Conservation (phyloP, 139 green algal genomes). For the Auxenochlorella pyrenoidosa region DNA sequence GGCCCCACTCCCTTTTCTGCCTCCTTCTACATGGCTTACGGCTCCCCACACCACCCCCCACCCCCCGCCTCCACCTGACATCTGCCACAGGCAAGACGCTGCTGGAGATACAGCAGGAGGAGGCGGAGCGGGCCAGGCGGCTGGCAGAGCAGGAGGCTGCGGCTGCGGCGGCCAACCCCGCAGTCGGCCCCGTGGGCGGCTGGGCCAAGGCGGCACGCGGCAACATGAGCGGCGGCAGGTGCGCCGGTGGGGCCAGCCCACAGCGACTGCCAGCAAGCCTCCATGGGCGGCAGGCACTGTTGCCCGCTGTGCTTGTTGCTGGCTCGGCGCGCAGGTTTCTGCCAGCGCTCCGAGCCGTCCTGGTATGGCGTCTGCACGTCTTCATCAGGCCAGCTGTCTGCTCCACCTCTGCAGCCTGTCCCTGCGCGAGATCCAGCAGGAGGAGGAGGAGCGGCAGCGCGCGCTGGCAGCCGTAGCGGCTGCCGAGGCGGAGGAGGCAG, state of each 20-base stretch:
- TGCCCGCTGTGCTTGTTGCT: not conserved
- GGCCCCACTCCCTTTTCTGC: not conserved
- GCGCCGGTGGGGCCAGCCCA: not conserved
- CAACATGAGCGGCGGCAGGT: not conserved
- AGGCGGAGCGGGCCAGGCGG: constrained; percentile 59
- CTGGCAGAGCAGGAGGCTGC: constrained; percentile 42
- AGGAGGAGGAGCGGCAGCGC: constrained; percentile 35
- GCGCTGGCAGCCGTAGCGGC: not conserved
- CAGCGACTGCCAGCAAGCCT: too few relatives aligned
- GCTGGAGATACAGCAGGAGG: constrained; percentile 82
- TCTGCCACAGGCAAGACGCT: constrained; percentile 63
- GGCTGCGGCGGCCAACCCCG: constrained; percentile 30
- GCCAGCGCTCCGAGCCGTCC: too few relatives aligned
- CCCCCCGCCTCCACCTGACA: not conserved
- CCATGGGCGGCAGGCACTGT: not conserved
- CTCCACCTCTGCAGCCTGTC: constrained; percentile 26
- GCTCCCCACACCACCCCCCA: too few relatives aligned
- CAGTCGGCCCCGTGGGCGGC: constrained; percentile 9
- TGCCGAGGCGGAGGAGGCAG: not conserved
- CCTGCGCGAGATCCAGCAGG: constrained; percentile 61
- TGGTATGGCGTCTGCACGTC: too few relatives aligned
- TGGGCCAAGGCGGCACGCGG: constrained; percentile 58
- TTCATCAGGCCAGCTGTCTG: too few relatives aligned
- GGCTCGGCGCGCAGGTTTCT: too few relatives aligned
- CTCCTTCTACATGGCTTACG: not conserved